Conservation (phyloP, 2,329 filamentous ascomycete species). For the Sporothrix curviconia region DNA sequence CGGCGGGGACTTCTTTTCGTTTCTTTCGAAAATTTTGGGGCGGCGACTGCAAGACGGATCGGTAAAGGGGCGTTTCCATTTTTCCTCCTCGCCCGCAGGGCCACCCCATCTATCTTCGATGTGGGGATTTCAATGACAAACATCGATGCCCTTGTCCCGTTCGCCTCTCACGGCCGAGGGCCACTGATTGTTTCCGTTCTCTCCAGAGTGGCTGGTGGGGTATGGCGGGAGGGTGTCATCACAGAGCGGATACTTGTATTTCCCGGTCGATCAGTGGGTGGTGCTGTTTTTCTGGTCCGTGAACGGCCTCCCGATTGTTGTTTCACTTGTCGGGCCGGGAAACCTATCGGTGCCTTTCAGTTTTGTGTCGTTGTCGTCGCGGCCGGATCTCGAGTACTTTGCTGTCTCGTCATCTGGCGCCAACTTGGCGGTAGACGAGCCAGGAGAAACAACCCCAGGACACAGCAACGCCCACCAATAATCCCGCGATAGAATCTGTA, state of each 20-base stretch:
- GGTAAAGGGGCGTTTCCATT: conserved; percentile 79
- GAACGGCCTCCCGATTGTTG: background rate
- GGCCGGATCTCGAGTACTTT: conserved; percentile 21
- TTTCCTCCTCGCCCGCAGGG: conserved; percentile 74
- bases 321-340: conserved; percentile 13
- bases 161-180: conserved; percentile 88
- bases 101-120: conserved; percentile 71
- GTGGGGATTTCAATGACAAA: conserved; percentile 82
- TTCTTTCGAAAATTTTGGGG: background rate
- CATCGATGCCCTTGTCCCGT: conserved; percentile 81
- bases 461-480: background rate
- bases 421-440: conserved; percentile 11
- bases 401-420: background rate
- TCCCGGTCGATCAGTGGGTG: conserved; percentile 64
- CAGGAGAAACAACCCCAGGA: background rate
- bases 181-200: conserved; percentile 74
- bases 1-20: too few relatives aligned
- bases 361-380: conserved; percentile 22
- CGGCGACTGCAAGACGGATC: conserved; percentile 31
- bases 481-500: background rate
- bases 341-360: conserved; percentile 15
- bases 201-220: conserved; percentile 59
- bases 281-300: background rate
- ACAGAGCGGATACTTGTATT: conserved; percentile 86
- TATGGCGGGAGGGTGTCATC: conserved; percentile 89